These are phyloP conservation scores for Cerioporus squamosus DNA, from an alignment of 1,284 basidiomycete species.

Conservation along the genomic window DNA sequence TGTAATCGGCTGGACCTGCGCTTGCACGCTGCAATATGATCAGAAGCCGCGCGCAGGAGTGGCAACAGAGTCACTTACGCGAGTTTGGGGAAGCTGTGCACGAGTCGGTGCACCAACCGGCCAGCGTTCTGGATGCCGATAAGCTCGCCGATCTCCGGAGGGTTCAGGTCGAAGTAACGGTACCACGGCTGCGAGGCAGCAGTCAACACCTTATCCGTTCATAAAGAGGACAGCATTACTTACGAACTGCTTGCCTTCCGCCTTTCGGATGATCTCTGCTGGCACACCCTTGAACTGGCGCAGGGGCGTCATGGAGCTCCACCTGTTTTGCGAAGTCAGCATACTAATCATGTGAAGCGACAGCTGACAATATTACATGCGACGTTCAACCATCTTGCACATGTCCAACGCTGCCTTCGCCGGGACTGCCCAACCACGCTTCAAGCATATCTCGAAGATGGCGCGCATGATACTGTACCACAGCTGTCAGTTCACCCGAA, in stretches of 20 bases:
- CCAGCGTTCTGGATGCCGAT: constrained; percentile 94
- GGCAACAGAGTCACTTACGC: constrained; percentile 57
- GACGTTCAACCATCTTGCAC: constrained; percentile 96
- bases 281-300: constrained; percentile 95
- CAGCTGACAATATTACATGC: constrained; percentile 59
- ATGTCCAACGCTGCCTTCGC: constrained; percentile 91
- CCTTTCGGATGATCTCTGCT: constrained; percentile 86
- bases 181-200: constrained; percentile 78
- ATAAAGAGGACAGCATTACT: constrained; percentile 32
- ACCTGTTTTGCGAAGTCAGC: constrained; percentile 52
- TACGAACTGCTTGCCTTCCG: constrained; percentile 97
- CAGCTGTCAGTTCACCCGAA: constrained; percentile 11
- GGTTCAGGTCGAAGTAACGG: constrained; percentile 89
- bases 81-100: constrained; percentile 96
- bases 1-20: constrained; percentile 94
- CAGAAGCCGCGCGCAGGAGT: neutral
- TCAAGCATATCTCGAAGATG: constrained; percentile 98
- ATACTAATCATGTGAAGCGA: neutral
- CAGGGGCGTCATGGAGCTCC: constrained; percentile 97
- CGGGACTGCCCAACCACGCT: constrained; percentile 97
- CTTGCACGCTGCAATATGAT: constrained; percentile 67
- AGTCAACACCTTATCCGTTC: neutral
- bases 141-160: constrained; percentile 91
- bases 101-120: constrained; percentile 89
- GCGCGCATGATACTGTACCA: constrained; percentile 85